Evolutionary conservation across 1,284 basidiomycete genomes (phyloP), one percentile per base, ranked within the genome.

Genomic region (Ganoderma sinense): DNA sequence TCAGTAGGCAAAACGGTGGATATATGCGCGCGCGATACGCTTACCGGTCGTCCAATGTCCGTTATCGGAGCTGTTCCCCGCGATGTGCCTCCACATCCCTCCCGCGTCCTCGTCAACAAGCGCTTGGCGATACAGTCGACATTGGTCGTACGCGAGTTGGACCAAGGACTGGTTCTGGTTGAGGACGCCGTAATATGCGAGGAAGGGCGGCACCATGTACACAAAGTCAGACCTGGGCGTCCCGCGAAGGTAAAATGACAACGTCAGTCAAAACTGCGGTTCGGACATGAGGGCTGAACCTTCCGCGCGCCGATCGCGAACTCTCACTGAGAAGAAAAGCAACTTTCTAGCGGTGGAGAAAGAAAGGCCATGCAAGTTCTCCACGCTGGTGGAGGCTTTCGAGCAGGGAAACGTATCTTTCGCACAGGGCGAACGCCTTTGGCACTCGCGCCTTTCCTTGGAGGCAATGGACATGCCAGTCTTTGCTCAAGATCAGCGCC

Each of bases 121-220:
- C 68, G 90, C 86, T 1, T 87, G 81, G 20, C 96, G 88, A 79
- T 98, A 97, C 0, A 96, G 83, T 60, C 84, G 84, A 72, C 94
- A 90, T 79, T 98, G 97, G 45, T 87, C 88, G 81, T 95, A 94
- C 0, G 95, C 92, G 65, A 89, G 86, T 41, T 83, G 79, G 11
- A 97, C 77, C 31, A 97, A 83, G 1, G 89, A 88, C 53, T 87
- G 79, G 80, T 97, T 96, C 39, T 82, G 77, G 0, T 89, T 89
- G 33, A 89, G 75, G 41, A 91, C 89, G 39, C 94, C 97, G 78
- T 96, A 97, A 81, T 94, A 96, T 0, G 97, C 95, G 11, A 98
- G 81, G 81, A 97, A 98, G 0, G 97, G 97, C 0, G 97, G 96
- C 0, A 94, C 93, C 95, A 97, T 96, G 81, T 94, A 96, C 8